These are phyloP conservation scores for Penicillium capsulatum DNA, from an alignment of 2,329 filamentous ascomycete species.

Conservation along the genomic window DNA sequence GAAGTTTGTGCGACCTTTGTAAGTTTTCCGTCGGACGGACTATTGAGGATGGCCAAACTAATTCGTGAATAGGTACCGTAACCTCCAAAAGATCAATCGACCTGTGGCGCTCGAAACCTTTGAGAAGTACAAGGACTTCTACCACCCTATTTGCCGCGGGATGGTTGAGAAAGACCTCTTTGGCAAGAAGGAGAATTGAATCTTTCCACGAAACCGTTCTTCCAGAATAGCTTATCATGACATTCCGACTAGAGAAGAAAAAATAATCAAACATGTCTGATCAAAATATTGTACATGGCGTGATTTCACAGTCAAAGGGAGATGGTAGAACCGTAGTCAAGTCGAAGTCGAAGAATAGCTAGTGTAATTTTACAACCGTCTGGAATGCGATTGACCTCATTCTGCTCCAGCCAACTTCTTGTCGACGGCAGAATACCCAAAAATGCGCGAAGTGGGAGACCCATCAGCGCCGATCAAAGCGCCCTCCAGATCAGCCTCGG, in stretches of 20 bases:
- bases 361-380: too few species aligned
- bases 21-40: slow-evolving; percentile 16
- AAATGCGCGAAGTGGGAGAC: slow-evolving; percentile 33
- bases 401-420: slow-evolving; percentile 34
- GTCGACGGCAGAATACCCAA: slow-evolving; percentile 34
- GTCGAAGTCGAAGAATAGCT: too few species aligned
- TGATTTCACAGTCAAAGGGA: too few species aligned
- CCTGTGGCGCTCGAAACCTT: slow-evolving; percentile 76
- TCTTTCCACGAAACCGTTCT: neutral
- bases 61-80: slow-evolving; percentile 48
- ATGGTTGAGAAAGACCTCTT: slow-evolving; percentile 84
- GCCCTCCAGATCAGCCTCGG: slow-evolving; percentile 55
- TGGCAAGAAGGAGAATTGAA: slow-evolving; percentile 34
- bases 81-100: slow-evolving; percentile 69
- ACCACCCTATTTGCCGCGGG: slow-evolving; percentile 84
- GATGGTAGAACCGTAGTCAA: too few species aligned
- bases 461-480: slow-evolving; percentile 38
- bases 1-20: slow-evolving; percentile 93
- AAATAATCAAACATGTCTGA: neutral
- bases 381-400: slow-evolving; percentile 1
- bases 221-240: neutral
- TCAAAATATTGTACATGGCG: slow-evolving; percentile 14
- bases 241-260: neutral
- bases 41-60: slow-evolving; percentile 8
- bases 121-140: slow-evolving; percentile 82